Evolutionary conservation across 73 alveolate genomes (phyloP), one percentile per base, ranked within the genome.

Genomic region (Durusdinium trenchii): DNA sequence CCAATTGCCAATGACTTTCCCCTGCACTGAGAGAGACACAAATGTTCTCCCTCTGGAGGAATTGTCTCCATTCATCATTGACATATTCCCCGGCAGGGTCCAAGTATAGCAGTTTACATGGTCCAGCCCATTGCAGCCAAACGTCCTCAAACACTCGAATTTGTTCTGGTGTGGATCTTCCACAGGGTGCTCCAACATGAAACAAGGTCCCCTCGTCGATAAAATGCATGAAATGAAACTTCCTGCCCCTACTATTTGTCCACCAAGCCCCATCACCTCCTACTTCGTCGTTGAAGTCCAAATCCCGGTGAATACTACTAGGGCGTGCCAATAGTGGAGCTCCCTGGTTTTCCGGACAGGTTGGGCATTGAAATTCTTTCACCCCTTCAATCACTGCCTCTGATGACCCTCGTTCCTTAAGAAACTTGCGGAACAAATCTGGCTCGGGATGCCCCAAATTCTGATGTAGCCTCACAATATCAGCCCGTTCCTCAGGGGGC

Each of bases 401-500:
- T 3, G 26, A 23, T 0, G 71, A 47, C 12, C 61, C 71, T 5
- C 75, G 45, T 0, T 48, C 60, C 43, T 51, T 26, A 18, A 83
- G 93, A 23, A 35, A 51, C 0, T 7, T 28, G 6, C 20, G 38
- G 18, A 83, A 32, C 38, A 30, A 48, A 0, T 16, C 0, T n/a
- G 93, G 93, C 0, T 12, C 61, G 30, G 93, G 93, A 42, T 83
- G 93, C 2, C 93, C 93, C 38, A 85, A 30, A 28, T 85, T 85
- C 26, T 52, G 51, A 30, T 85, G 94, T 0, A 85, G 54, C 46
- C 61, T 36, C 2, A 10, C 12, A 2, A 85, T 0, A 23, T 36
- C 10, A 10, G 64, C 46, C 12, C 54, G 40, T 0, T 52, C 61
- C 1, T 85, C 64, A 0, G 42, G 6, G 0, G 35, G 0, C 42